Base-by-base conservation (phyloP, 2,329 filamentous ascomycete genomes). In the Phoma sp. region DNA sequence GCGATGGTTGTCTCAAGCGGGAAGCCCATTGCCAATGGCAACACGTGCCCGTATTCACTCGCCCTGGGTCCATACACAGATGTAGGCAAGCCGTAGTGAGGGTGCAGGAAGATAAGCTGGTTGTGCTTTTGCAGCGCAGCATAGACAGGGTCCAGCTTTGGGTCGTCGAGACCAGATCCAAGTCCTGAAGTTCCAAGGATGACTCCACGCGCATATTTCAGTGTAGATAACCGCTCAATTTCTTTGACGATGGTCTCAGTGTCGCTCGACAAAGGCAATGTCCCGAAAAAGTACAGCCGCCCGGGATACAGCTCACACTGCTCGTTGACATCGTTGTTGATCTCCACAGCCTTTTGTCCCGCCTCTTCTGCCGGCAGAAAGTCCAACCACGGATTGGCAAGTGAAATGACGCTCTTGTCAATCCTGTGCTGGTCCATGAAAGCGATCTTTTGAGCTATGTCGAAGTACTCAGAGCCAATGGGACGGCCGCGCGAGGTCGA, bases 321-420 rank as follows among this genome's bases (percentile, higher is more conserved):
- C 39, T 72, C 68, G 44, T 91, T 85, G 47, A 96, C 87, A 61
- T 93, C 90, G 61, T 87, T 79, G 73, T 96, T 97, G 72, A 96
- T 87, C 0, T 79, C 80, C 47, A 77, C 69, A 0, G 91, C 91
- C 43, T 87, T 86, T 27, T 75, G 71, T 1, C 82, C 83, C 0
- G 90, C 89, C 60, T 88, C 83, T 4, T 78, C 72, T 0, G 84
- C 71, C 0, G 79, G 75, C 0, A 96, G 77, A 70, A 96, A 97
- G 75, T 97, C 93, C 2, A 97, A 83, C 93, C 93, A 97, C 0
- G 93, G 93, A 69, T 97, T 97, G 11, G 93, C 93, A 22, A 96
- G 85, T 0, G 90, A 95, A 59, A 97, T 86, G 45, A 96, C 89
- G 1, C 90, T 95, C 60, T 89, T 86, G 73, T 89, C 84, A 71